A percentile compares a stretch with the other conserved stretches of the same genome.
Conservation (phyloP, 2,329 filamentous ascomycete species). For the Hypomyces rosellus region DNA sequence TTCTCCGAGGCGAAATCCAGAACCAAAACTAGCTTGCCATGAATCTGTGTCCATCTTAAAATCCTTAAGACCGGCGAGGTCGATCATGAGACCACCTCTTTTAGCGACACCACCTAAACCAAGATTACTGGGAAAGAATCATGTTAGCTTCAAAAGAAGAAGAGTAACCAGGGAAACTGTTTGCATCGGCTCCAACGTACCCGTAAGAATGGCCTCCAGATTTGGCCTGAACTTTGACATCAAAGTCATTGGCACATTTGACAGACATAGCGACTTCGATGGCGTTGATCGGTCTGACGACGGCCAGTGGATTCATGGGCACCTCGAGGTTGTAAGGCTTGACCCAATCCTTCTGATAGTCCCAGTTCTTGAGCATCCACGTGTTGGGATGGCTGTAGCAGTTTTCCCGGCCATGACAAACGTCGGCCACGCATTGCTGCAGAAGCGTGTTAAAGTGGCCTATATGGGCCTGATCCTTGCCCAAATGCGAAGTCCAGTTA, state of each 20-base stretch:
- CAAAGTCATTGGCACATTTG: constrained; percentile 45
- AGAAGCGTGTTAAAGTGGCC: constrained; percentile 42
- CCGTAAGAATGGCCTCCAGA: constrained; percentile 61
- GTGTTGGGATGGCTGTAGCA: constrained; percentile 24
- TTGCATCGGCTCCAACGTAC: constrained; percentile 26
- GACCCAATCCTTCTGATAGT: constrained; percentile 22
- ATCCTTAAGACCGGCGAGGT: constrained; percentile 40
- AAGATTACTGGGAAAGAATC: constrained; percentile 25
- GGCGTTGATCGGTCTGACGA: constrained; percentile 47
- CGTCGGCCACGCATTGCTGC: constrained; percentile 16
- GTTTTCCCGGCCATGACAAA: constrained; percentile 26
- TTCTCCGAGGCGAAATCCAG: constrained; percentile 46
- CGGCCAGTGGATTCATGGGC: constrained; percentile 45
- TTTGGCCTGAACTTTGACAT: constrained; percentile 52
- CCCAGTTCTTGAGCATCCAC: constrained; percentile 27
- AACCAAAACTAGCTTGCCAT: constrained; percentile 49
- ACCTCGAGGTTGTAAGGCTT: constrained; percentile 47
- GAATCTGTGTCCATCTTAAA: constrained; percentile 47
- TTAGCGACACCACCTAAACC: constrained; percentile 42
- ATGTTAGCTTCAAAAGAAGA: neutral
- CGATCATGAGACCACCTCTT: constrained; percentile 44
- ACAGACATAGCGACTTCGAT: constrained; percentile 52
- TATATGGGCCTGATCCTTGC: constrained; percentile 32
- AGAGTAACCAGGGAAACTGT: neutral
- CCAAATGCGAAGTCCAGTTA: neutral